Conservation (phyloP, 169 alveolate species). For the Babesia divergens region DNA sequence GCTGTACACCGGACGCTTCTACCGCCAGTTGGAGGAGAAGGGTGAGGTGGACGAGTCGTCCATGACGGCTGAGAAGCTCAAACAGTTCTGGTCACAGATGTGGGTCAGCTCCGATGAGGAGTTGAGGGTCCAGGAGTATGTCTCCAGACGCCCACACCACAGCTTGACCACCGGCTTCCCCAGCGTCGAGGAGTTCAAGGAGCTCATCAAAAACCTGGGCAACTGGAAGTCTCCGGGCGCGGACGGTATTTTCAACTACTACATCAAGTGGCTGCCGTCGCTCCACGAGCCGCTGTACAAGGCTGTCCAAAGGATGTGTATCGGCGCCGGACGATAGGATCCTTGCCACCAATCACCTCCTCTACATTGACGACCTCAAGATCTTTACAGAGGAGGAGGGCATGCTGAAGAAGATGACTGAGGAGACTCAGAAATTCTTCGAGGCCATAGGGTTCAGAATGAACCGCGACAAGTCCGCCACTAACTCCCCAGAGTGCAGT, state of each 20-base stretch:
- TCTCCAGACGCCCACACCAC: neutral
- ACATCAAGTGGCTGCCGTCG: neutral
- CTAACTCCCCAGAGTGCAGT: neutral
- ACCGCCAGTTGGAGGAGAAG: neutral
- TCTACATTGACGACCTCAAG: slow-evolving; percentile 4
- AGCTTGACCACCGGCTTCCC: neutral
- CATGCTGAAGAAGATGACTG: neutral
- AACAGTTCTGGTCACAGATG: too few species aligned
- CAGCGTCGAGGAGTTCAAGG: neutral
- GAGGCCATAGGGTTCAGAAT: neutral
- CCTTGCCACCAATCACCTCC: neutral
- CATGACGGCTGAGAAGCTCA: neutral
- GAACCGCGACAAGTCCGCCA: neutral
- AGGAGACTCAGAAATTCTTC: neutral
- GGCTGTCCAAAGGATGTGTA: neutral
- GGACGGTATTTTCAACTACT: neutral
- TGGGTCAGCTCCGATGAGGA: neutral
- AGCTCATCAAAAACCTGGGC: neutral
- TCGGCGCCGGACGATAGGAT: neutral
- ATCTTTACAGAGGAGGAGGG: neutral
- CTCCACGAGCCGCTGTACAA: neutral
- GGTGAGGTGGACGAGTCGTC: neutral
- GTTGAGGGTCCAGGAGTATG: neutral
- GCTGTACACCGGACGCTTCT: neutral
- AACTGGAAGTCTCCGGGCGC: neutral